Evolutionary conservation across 192 early-diverging fungal genomes (phyloP).

Genomic region (Chytriomyces confervae): DNA sequence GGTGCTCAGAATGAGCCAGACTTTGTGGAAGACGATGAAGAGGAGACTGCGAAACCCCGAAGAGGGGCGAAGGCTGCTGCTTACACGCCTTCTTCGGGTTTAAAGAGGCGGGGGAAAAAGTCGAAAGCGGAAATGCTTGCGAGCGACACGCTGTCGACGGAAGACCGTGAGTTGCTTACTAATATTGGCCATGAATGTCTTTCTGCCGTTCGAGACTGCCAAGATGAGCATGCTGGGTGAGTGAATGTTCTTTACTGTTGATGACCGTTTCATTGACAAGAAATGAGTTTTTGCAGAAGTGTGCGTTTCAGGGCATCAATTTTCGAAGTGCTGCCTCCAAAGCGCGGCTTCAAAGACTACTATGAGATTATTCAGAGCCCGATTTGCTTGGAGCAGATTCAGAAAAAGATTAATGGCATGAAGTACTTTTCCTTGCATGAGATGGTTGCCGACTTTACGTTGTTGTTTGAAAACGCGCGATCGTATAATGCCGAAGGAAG

Average conservation of each 20-base stretch:
- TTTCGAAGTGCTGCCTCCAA: slow-evolving; percentile 76
- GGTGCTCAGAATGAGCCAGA: slow-evolving; percentile 39
- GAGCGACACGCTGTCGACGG: slow-evolving; percentile 10
- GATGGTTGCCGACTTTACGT: slow-evolving; percentile 77
- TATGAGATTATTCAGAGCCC: slow-evolving; percentile 80
- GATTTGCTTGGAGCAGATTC: slow-evolving; percentile 81
- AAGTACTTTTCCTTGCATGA: slow-evolving; percentile 65
- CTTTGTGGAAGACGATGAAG: slow-evolving; percentile 42
- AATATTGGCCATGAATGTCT: slow-evolving; percentile 44
- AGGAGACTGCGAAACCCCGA: slow-evolving; percentile 21
- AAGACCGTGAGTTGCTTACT: slow-evolving; percentile 18
- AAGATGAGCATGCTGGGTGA: slow-evolving; percentile 7
- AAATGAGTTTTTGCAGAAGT: slow-evolving; percentile 13
- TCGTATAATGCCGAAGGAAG: slow-evolving; percentile 88
- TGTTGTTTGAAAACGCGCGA: slow-evolving; percentile 89
- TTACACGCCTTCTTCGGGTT: slow-evolving; percentile 4
- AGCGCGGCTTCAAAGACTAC: slow-evolving; percentile 78
- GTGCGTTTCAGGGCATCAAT: slow-evolving; percentile 46
- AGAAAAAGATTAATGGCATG: slow-evolving; percentile 63
- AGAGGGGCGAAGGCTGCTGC: neutral
- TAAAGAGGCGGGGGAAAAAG: slow-evolving; percentile 33
- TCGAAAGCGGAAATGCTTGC: slow-evolving; percentile 34
- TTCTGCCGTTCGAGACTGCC: slow-evolving; percentile 43
- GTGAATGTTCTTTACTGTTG: neutral
- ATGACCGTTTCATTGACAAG: neutral